Evolutionary conservation across 2,329 filamentous ascomycete genomes (phyloP).

Genomic region (Colletotrichum theobromicola): DNA sequence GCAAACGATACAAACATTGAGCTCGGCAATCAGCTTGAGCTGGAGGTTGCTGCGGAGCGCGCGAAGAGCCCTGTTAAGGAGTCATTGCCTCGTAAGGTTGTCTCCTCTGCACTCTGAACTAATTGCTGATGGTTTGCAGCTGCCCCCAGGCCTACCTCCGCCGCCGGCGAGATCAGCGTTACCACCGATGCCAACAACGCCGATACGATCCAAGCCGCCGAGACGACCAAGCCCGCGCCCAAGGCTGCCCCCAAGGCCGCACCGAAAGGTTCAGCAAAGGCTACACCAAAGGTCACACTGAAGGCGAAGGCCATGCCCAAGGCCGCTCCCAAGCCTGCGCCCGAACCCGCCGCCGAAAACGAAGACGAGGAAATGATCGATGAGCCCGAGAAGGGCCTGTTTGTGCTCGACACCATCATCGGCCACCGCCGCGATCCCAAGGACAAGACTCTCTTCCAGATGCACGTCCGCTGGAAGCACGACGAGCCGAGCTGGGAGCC

Average conservation of each 20-base stretch:
- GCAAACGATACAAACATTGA: neutral
- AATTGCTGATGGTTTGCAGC: neutral
- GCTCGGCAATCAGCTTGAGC: constrained; percentile 5
- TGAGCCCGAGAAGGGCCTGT: neutral
- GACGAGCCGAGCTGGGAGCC: constrained; percentile 35
- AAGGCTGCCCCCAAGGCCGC: neutral
- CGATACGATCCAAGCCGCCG: constrained; percentile 1
- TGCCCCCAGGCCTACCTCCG: neutral
- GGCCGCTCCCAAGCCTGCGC: neutral
- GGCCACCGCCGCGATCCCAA: constrained; percentile 10
- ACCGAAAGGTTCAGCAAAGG: neutral
- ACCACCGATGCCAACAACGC: neutral
- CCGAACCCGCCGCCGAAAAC: neutral
- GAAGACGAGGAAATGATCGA: neutral
- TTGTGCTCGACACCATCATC: constrained; percentile 13
- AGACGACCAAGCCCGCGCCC: neutral
- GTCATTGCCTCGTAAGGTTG: neutral
- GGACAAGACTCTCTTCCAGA: constrained; percentile 28
- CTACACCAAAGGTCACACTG: neutral
- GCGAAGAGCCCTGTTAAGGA: constrained; percentile 6
- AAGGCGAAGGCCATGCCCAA: neutral
- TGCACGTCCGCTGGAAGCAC: constrained; percentile 34
- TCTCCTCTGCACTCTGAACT: rapidly evolving
- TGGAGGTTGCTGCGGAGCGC: neutral
- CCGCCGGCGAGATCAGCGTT: constrained; percentile 7